A percentile compares a stretch with the other conserved stretches of the same genome.
phyloP scores from a whole-genome alignment of 371 early-diverging fungal genomes.

The Lichtheimia ramosa region DNA sequence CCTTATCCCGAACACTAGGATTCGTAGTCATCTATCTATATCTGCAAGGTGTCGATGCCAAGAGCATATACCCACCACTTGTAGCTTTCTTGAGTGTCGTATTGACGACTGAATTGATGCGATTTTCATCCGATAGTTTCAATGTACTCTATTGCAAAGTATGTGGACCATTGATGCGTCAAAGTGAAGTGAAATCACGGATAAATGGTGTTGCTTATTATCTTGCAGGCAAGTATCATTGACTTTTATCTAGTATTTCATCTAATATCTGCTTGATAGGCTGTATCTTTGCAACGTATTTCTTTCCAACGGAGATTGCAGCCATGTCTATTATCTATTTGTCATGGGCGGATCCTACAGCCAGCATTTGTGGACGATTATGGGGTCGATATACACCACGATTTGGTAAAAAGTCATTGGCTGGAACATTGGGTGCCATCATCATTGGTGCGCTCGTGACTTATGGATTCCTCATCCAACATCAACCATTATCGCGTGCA shows the following conservation, averaged over 20 bases:
- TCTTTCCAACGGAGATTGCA: constrained; percentile 50
- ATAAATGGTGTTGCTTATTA: constrained; percentile 58
- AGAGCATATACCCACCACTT: constrained; percentile 32
- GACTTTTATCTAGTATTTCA: background rate
- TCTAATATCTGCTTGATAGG: constrained; percentile 19
- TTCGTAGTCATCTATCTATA: constrained; percentile 46
- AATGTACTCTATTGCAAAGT: constrained; percentile 46
- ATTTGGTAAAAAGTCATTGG: constrained; percentile 50
- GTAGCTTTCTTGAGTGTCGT: constrained; percentile 30
- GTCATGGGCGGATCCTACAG: constrained; percentile 59
- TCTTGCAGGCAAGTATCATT: constrained; percentile 33
- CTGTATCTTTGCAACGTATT: constrained; percentile 41
- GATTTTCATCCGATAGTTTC: constrained; percentile 46
- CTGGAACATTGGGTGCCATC: constrained; percentile 48
- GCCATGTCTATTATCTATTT: constrained; percentile 55
- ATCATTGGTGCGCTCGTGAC: constrained; percentile 43
- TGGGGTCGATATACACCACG: constrained; percentile 51
- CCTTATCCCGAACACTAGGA: constrained; percentile 24
- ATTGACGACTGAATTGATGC: constrained; percentile 36
- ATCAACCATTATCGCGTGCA: constrained; percentile 8
- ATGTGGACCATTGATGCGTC: constrained; percentile 52
- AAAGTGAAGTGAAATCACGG: constrained; percentile 36
- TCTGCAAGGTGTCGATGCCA: constrained; percentile 25
- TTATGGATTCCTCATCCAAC: constrained; percentile 31
- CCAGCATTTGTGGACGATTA: constrained; percentile 49